A percentile compares a stretch with the other conserved stretches of the same genome.
Conservation (phyloP, 129 eudicot genomes). For the Tagetes erecta region DNA sequence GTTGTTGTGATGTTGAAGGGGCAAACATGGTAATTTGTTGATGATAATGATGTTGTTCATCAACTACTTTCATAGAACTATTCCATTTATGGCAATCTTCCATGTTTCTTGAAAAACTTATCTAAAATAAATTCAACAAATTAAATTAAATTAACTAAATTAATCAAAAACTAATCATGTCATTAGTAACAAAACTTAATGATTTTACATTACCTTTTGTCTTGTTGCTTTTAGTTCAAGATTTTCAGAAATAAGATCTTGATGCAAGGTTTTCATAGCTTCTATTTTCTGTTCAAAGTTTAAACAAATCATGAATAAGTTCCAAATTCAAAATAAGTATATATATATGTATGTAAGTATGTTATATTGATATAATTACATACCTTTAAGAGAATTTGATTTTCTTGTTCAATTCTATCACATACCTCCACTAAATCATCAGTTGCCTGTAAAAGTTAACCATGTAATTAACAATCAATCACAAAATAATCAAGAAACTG, state of each 20-base stretch:
- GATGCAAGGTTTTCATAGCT: slow-evolving; percentile 20
- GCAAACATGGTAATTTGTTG: slow-evolving; percentile 28
- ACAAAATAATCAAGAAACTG: not conserved
- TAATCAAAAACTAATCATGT: too few species aligned
- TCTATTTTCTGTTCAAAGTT: slow-evolving; percentile 42
- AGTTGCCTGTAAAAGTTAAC: slow-evolving; percentile 33
- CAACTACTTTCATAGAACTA: slow-evolving; percentile 21
- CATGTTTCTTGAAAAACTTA: slow-evolving; percentile 23
- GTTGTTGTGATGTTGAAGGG: slow-evolving; percentile 13
- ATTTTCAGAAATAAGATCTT: slow-evolving; percentile 32
- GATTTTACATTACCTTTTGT: slow-evolving; percentile 37
- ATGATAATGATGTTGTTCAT: slow-evolving; percentile 28
- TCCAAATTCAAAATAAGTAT: slow-evolving; percentile 15
- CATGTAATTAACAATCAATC: not conserved
- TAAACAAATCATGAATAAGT: not conserved
- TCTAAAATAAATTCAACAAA: slow-evolving; percentile 10
- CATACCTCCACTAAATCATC: slow-evolving; percentile 38
- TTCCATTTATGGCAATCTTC: slow-evolving; percentile 26
- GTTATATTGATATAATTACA: not conserved
- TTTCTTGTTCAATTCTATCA: slow-evolving; percentile 35
- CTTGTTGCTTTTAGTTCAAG: slow-evolving; percentile 44
- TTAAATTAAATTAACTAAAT: not conserved
- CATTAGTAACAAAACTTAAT: not conserved
- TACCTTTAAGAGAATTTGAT: slow-evolving; percentile 39
- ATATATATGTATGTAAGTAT: slow-evolving; percentile 20